phyloP scores from a whole-genome alignment of 345 rosid genomes.

The Hevea brasiliensis region DNA sequence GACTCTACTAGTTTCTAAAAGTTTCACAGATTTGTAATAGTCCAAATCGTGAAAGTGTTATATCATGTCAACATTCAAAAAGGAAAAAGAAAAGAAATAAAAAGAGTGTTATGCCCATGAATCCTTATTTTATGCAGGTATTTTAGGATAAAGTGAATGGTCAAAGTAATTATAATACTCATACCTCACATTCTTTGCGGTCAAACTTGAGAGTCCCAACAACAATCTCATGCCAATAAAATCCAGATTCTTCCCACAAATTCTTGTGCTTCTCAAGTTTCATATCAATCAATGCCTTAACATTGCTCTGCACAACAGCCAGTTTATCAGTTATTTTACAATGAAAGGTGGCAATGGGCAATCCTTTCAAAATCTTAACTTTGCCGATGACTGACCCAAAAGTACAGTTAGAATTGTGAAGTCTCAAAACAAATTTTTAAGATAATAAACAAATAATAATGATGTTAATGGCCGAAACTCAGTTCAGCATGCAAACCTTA shows the following conservation, averaged over 20 bases:
- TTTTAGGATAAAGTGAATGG: too few species aligned
- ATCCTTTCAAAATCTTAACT: background rate
- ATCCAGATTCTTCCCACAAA: slow-evolving; percentile 70
- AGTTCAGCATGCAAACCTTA: background rate
- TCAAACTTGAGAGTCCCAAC: slow-evolving; percentile 75
- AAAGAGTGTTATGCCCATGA: too few species aligned
- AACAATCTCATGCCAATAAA: slow-evolving; percentile 67
- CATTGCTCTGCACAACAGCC: slow-evolving; percentile 55
- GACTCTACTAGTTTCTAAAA: too few species aligned
- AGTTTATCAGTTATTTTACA: slow-evolving; percentile 12
- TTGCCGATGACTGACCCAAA: too few species aligned
- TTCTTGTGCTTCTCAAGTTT: slow-evolving; percentile 94
- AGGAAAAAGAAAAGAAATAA: too few species aligned
- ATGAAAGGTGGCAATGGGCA: background rate
- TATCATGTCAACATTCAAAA: too few species aligned
- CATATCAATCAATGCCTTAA: slow-evolving; percentile 76
- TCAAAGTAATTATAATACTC: background rate
- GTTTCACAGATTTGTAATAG: too few species aligned
- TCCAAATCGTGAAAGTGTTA: too few species aligned
- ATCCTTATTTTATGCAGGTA: too few species aligned
- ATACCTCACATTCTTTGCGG: slow-evolving; percentile 78
- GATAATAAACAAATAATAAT: background rate
- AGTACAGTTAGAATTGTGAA: background rate
- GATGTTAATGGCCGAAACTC: background rate
- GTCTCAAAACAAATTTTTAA: background rate